Evolutionary conservation across 129 eudicot genomes (phyloP), one percentile per base, ranked within the genome.

Genomic region (Silybum marianum): DNA sequence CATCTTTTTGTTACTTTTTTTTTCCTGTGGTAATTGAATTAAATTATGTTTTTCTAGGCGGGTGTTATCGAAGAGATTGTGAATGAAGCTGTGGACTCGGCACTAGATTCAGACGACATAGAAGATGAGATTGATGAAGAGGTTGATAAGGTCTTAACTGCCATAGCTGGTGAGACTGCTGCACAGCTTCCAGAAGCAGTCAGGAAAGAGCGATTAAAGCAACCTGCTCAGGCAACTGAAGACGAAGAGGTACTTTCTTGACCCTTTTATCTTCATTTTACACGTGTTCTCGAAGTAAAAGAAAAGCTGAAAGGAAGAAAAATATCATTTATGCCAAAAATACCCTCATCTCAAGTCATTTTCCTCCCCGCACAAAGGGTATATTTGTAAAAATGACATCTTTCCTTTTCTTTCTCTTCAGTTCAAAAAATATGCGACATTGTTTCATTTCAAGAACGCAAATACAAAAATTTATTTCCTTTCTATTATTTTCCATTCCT

Each of bases 101-200:
- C 97, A 39, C 68, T 95, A 24, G 99, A 95, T 81, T 90, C 99
- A 62, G 99, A 95, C 19, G 99, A 95, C 87, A 84, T 92, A 2
- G 99, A 95, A 89, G 99, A 95, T 62, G 99, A 95, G 86, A 92
- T 90, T 63, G 99, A 95, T 38, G 99, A 95, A 86, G 99, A 95
- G 80, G 94, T 95, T n/a, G 97, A 95, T 51, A 95, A 91, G 92
- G 97, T 92, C 72, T 83, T 95, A 74, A 89, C 97, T 1, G 99
- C 92, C 19, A 84, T 95, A 79, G 99, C 99, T 70, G 97, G 97
- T 23, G 99, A 95, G 85, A 95, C 99, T 78, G 93, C 97, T 42
- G 99, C 97, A 6, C 89, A 92, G 86, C 97, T 95, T 88, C 95
- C 99, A 6, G 93, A 89, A 82, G 92, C 97, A 24, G 89, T 85